Percentiles rank a stretch among this genome's conserved stretches.
Conservation (phyloP, 352 stramenopile species). For the Pythium pyrilobum region DNA sequence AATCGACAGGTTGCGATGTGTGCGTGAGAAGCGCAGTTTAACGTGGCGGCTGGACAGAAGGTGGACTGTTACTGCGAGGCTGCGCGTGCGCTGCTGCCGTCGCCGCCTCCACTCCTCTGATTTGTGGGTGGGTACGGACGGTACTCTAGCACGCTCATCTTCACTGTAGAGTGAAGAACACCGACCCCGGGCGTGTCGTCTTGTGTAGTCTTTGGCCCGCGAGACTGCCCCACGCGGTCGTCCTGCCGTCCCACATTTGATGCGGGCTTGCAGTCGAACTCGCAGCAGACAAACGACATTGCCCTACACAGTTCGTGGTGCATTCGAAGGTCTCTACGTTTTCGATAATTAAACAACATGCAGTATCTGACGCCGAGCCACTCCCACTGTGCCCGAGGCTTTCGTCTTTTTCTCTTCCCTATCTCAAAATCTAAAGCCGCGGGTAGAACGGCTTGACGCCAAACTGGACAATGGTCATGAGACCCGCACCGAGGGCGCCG, state of each 20-base stretch:
- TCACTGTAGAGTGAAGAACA: no score
- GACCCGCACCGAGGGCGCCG: conserved; percentile 63
- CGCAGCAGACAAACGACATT: background rate
- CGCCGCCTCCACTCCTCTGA: no score
- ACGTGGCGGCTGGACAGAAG: no score
- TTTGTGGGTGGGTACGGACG: no score
- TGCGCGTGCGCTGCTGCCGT: no score
- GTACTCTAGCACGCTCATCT: no score
- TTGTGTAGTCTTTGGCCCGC: no score
- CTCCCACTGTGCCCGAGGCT: background rate
- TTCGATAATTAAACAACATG: conserved; percentile 18
- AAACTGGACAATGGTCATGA: conserved; percentile 85
- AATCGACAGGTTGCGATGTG: no score
- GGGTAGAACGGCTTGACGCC: conserved; percentile 82
- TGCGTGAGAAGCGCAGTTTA: no score
- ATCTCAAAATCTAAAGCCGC: conserved; percentile 44
- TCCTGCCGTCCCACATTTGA: background rate
- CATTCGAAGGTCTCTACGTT: conserved; percentile 2
- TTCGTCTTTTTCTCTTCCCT: conserved; percentile 1
- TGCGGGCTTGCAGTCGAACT: background rate
- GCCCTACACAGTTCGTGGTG: background rate
- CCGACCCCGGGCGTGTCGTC: no score
- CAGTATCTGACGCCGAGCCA: background rate
- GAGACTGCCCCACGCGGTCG: no score
- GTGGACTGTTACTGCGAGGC: no score